Evolutionary conservation across 306 rosid genomes (phyloP).

Genomic region (Mimosa pudica): DNA sequence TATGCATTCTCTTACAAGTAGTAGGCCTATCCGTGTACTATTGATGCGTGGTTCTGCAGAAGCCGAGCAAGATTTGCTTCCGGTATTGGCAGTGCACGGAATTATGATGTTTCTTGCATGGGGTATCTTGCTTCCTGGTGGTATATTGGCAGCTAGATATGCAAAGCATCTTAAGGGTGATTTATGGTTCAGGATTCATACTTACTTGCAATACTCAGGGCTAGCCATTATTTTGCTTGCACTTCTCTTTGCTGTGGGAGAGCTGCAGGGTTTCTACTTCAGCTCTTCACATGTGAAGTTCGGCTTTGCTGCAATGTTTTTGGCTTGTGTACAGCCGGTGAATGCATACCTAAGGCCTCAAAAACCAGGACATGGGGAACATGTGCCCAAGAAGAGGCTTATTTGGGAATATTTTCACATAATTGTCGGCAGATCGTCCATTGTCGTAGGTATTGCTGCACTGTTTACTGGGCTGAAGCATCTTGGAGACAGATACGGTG

Average conservation of each 20-base stretch:
- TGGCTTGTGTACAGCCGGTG: constrained; percentile 73
- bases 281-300: constrained; percentile 78
- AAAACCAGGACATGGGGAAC: constrained; percentile 60
- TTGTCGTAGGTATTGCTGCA: constrained; percentile 71
- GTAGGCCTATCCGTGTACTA: constrained; percentile 66
- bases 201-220: constrained; percentile 92
- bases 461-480: constrained; percentile 89
- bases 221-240: constrained; percentile 73
- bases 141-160: constrained; percentile 83
- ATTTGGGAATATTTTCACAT: constrained; percentile 80
- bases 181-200: constrained; percentile 88
- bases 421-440: constrained; percentile 70
- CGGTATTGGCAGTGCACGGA: constrained; percentile 91
- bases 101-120: constrained; percentile 96
- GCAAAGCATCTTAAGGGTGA: constrained; percentile 90
- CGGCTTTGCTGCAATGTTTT: constrained; percentile 64
- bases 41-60: constrained; percentile 88
- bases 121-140: constrained; percentile 94
- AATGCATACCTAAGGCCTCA: constrained; percentile 73
- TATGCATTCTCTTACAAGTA: constrained; percentile 84
- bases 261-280: constrained; percentile 77
- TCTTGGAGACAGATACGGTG: constrained; percentile 72
- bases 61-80: constrained; percentile 91
- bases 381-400: constrained; percentile 55
- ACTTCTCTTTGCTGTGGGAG: constrained; percentile 91